Conservation (phyloP, 2,329 filamentous ascomycete species). For the Aspergillus eucalypticola region DNA sequence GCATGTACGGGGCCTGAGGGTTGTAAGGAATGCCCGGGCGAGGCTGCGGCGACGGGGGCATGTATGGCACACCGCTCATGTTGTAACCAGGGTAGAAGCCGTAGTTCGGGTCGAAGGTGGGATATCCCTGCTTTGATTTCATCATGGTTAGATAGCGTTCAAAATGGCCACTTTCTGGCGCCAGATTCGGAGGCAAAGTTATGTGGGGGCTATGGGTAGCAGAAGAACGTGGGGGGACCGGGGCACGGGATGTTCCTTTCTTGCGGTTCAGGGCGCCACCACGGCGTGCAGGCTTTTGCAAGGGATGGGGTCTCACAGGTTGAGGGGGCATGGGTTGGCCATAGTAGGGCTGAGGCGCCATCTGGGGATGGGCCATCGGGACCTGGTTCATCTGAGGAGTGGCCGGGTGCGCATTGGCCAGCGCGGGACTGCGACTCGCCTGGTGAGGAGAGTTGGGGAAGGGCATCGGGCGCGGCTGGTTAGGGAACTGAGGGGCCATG, state of each 20-base stretch:
- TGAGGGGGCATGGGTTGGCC: slow-evolving; percentile 58
- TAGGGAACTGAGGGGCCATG: slow-evolving; percentile 54
- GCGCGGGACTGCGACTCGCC: slow-evolving; percentile 63
- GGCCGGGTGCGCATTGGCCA: slow-evolving; percentile 65
- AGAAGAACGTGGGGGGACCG: slow-evolving; percentile 26
- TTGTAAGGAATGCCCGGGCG: slow-evolving; percentile 53
- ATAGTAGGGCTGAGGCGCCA: slow-evolving; percentile 62
- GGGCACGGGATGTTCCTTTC: slow-evolving; percentile 30
- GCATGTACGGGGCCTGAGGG: slow-evolving; percentile 52
- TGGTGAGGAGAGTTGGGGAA: slow-evolving; percentile 68
- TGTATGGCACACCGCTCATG: slow-evolving; percentile 36
- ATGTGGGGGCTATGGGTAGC: slow-evolving; percentile 18
- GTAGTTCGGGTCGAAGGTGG: slow-evolving; percentile 38
- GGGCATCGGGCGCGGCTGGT: slow-evolving; percentile 47
- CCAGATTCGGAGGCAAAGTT: slow-evolving; percentile 56
- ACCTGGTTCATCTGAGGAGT: slow-evolving; percentile 72
- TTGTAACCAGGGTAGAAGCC: slow-evolving; percentile 50
- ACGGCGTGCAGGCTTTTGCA: slow-evolving; percentile 31
- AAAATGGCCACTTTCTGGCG: slow-evolving; percentile 69
- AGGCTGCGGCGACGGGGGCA: slow-evolving; percentile 50
- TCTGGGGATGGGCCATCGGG: slow-evolving; percentile 65
- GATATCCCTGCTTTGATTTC: slow-evolving; percentile 64
- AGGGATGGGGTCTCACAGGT: slow-evolving; percentile 59
- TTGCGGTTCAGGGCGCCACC: slow-evolving; percentile 39
- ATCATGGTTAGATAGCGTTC: slow-evolving; percentile 69